These are phyloP conservation scores for Rubia peregrina DNA, from an alignment of 305 asterid genomes.

Conservation along the genomic window DNA sequence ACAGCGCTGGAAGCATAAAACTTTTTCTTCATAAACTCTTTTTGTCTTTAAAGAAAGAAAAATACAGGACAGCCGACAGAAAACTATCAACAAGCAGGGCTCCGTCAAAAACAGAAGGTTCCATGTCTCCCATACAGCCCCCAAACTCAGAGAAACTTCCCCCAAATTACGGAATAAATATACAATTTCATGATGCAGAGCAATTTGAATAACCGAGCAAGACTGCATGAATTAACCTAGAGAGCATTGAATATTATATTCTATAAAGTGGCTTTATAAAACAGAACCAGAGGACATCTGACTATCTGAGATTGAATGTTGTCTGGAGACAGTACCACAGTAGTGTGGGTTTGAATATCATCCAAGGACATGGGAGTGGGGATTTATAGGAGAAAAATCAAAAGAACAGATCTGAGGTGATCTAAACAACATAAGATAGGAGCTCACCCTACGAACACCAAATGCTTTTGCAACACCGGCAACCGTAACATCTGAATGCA, in stretches of 20 bases:
- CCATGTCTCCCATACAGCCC: neutral
- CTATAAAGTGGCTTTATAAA: neutral
- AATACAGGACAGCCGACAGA: neutral
- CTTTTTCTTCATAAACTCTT: neutral
- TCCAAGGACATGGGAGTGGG: neutral
- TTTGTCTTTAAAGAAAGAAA: neutral
- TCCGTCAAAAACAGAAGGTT: neutral
- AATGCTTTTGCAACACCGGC: constrained; percentile 93
- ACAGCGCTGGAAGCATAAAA: constrained; percentile 1
- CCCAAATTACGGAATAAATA: neutral
- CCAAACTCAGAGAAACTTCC: neutral
- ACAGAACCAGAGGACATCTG: constrained; percentile 10
- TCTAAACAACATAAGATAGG: neutral
- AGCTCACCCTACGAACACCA: constrained; percentile 60
- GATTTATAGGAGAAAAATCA: neutral
- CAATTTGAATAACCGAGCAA: neutral
- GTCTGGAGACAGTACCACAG: neutral
- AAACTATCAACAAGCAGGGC: neutral
- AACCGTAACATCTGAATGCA: constrained; percentile 72
- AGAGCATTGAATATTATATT: constrained; percentile 2
- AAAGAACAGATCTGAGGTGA: neutral
- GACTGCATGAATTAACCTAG: neutral
- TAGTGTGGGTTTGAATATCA: neutral
- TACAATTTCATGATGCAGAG: neutral
- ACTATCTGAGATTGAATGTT: neutral